Conservation (phyloP, 768 basidiomycete genomes). For the Termitomyces sp. region DNA sequence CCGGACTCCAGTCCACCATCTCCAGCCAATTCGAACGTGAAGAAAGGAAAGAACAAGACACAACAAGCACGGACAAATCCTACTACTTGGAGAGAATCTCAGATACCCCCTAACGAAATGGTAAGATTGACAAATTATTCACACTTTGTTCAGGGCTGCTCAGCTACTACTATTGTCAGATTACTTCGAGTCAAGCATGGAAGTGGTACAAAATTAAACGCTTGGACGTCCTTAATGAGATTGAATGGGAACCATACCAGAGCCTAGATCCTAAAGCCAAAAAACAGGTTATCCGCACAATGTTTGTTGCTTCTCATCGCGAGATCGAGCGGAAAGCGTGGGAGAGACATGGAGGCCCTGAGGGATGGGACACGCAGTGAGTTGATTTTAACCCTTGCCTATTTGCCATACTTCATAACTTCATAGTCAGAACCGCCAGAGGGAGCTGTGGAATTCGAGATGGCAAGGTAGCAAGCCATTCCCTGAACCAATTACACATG, state of each 20-base stretch:
- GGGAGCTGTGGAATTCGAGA: too few species aligned
- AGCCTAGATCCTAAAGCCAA: too few species aligned
- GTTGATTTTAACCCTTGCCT: not conserved
- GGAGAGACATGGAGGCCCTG: slow-evolving; percentile 12
- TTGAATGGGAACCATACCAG: not conserved
- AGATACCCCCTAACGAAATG: not conserved
- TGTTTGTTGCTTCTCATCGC: slow-evolving; percentile 1
- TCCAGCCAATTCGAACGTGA: not conserved
- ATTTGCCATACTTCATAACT: not conserved
- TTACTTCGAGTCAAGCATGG: not conserved
- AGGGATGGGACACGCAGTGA: slow-evolving; percentile 4
- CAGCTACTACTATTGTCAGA: not conserved
- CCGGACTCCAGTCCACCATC: not conserved
- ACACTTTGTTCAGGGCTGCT: too few species aligned
- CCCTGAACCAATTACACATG: not conserved
- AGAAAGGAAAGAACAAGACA: not conserved
- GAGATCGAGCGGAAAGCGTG: slow-evolving; percentile 14
- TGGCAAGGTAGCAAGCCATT: not conserved
- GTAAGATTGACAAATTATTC: not conserved
- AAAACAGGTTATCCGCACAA: too few species aligned
- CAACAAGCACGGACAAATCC: not conserved
- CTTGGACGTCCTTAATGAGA: not conserved
- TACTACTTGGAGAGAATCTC: slow-evolving; percentile 1
- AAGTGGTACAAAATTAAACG: not conserved
- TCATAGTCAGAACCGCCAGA: not conserved